Evolutionary conservation across 257 asterid species (phyloP), one percentile per base, ranked within the genome.

Genomic region (Cordia subcordata): DNA sequence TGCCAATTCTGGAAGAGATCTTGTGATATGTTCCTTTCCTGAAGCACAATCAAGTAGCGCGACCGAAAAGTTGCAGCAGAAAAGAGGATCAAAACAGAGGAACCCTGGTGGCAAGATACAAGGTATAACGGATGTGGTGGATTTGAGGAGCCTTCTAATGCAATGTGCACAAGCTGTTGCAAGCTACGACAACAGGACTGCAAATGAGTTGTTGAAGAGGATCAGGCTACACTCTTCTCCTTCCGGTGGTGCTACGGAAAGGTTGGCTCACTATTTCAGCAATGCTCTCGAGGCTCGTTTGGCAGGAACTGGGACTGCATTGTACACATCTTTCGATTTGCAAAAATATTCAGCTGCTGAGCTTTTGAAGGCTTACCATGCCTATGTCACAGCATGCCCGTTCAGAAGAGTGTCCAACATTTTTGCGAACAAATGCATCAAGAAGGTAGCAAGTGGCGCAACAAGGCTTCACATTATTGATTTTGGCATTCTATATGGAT

Each of bases 401-500:
- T 86, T 83, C 55, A 68, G 75, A 8, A 54, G 86, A 62, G 73
- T 86, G 85, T 81, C 95, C 0, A 86, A 83, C 44, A 73, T 83
- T 0, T 77, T 69, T 20, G 87, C 89, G 0, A 81, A 81, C 70
- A 83, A 79, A 66, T 64, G 85, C 1, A 86, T 86, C 0, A 83
- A 49, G 8, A 79, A 21, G 13, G 8, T 8, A 22, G n/a, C 77
- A 0, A 58, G 33, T 8, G 69, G 71, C 8, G 84, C 84, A 1
- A 1, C 57, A 0, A 72, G 37, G 39, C 49, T 86, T 39, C 95
- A 86, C 68, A 79, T 86, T 6, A 75, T 86, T 15, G 95, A 86
- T 65, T 83, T 86, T 5, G 95, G 95, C 0, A 81, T 86, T 51
- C 15, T 75, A 13, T 75, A 83, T 37, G 95, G 95, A 8, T 86